phyloP scores from a whole-genome alignment of 495 filamentous ascomycete genomes.

The Xylaria cubensis region DNA sequence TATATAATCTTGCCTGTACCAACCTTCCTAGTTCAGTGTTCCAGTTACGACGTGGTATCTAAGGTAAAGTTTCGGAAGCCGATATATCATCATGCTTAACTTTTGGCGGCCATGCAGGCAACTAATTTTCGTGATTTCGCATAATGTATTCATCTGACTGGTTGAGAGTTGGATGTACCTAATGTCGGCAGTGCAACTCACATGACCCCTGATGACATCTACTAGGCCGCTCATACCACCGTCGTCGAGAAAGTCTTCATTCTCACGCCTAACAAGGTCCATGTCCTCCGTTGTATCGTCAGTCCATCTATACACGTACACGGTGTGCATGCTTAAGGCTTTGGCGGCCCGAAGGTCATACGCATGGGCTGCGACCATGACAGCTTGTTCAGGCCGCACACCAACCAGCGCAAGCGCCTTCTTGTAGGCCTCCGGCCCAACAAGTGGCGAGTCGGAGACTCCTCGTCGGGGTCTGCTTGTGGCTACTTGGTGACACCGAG shows the following conservation, averaged over 20 bases:
- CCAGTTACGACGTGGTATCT: not conserved
- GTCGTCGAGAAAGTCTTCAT: constrained; percentile 56
- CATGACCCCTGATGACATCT: not conserved
- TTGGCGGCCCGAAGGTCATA: constrained; percentile 59
- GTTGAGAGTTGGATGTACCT: not conserved
- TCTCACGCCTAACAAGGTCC: constrained; percentile 49
- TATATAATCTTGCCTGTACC: constrained; percentile 10
- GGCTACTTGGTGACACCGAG: too few relatives aligned
- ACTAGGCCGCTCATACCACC: constrained; percentile 32
- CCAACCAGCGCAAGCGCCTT: constrained; percentile 54
- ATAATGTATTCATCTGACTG: not conserved
- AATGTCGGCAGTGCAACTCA: constrained; percentile 5
- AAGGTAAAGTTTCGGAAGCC: constrained; percentile 26
- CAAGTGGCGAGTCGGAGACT: too few relatives aligned
- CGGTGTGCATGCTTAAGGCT: constrained; percentile 53
- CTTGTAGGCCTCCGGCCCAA: constrained; percentile 47
- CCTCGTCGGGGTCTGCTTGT: too few relatives aligned
- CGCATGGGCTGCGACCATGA: constrained; percentile 62
- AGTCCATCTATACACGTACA: constrained; percentile 61
- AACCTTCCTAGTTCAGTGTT: constrained; percentile 11
- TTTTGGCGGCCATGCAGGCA: not conserved
- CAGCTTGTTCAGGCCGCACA: constrained; percentile 53
- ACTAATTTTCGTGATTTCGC: not conserved
- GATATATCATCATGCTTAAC: constrained; percentile 29
- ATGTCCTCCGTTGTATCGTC: constrained; percentile 62